phyloP scores from a whole-genome alignment of 306 rosid species.

The Inga oerstediana region DNA sequence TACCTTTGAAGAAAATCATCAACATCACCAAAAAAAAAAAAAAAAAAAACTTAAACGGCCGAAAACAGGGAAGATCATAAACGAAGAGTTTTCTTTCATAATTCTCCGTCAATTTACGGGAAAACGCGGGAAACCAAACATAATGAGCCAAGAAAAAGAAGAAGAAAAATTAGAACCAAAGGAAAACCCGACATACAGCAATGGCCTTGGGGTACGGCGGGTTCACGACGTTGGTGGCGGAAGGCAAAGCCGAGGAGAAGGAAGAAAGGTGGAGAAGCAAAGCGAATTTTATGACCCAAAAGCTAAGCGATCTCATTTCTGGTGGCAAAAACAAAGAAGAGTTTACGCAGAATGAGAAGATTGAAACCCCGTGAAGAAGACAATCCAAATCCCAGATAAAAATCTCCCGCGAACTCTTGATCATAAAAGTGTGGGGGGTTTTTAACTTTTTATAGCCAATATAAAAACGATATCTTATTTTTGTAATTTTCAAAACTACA shows the following conservation, averaged over 20 bases:
- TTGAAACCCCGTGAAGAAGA: background rate
- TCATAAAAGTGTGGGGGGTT: no score
- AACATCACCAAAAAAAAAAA: background rate
- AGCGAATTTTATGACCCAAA: conserved; percentile 14
- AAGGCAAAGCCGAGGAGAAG: conserved; percentile 37
- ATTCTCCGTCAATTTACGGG: background rate
- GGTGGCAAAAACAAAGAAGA: background rate
- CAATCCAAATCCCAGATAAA: background rate
- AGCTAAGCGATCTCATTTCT: conserved; percentile 24
- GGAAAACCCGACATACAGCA: conserved; percentile 43
- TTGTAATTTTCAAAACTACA: no score
- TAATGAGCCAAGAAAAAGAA: background rate
- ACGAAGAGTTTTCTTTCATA: background rate
- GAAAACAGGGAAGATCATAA: background rate
- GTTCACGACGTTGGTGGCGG: conserved; percentile 39
- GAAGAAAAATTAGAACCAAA: background rate
- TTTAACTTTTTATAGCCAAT: background rate
- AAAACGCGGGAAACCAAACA: background rate
- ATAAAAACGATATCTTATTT: no score
- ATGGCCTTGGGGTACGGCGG: conserved; percentile 65
- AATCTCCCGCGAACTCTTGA: no score
- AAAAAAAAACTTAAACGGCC: background rate
- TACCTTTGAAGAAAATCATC: background rate
- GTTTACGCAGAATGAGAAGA: background rate
- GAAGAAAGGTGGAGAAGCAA: conserved; percentile 31